Conservation (phyloP, 2,329 filamentous ascomycete genomes). For the Onygenales sp. region DNA sequence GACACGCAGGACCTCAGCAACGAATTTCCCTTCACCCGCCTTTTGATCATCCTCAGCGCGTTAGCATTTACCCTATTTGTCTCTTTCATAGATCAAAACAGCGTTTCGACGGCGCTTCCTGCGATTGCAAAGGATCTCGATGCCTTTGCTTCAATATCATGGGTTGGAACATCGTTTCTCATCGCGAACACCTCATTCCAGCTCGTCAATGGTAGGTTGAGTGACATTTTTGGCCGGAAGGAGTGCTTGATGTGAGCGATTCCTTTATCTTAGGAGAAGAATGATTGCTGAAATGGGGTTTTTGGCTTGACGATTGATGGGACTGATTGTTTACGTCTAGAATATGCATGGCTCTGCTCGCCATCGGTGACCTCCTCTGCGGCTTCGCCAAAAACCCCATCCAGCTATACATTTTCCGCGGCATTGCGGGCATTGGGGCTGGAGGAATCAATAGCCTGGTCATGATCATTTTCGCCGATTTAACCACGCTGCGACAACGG, state of each 20-base stretch:
- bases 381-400: not conserved
- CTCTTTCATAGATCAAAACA: not conserved
- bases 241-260: not conserved
- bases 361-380: not conserved
- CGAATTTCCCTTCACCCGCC: not conserved
- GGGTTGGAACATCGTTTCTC: not conserved
- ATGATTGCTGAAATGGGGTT: not conserved
- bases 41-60: not conserved
- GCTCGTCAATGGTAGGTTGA: not conserved
- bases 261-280: not conserved
- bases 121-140: not conserved
- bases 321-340: not conserved
- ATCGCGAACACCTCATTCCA: not conserved
- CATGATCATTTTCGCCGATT: not conserved
- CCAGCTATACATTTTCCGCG: not conserved
- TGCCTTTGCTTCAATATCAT: not conserved
- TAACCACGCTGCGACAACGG: not conserved
- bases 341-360: not conserved
- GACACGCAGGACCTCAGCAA: not conserved
- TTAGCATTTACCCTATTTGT: not conserved
- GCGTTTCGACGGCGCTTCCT: not conserved
- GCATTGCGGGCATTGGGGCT: not conserved
- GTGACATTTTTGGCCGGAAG: not conserved
- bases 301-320: not conserved
- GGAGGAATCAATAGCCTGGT: not conserved